Conservation (phyloP, 805 yeast genomes). For the Alloascoidea hylecoeti region DNA sequence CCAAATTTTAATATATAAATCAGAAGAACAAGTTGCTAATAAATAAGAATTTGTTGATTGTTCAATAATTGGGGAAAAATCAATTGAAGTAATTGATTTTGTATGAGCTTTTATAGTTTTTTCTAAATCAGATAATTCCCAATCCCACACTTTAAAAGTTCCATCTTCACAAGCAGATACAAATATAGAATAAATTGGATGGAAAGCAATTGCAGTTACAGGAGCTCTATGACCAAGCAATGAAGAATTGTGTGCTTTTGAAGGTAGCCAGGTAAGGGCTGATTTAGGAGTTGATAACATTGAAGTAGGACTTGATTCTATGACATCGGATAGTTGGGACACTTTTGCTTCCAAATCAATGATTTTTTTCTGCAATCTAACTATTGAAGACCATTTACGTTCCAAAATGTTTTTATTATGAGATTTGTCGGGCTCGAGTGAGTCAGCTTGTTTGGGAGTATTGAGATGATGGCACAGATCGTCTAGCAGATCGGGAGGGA, state of each 20-base stretch:
- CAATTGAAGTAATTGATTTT: conserved; percentile 43
- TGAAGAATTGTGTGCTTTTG: conserved; percentile 21
- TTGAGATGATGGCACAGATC: conserved; percentile 5
- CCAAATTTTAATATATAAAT: conserved; percentile 56
- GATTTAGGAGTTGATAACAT: conserved; percentile 9
- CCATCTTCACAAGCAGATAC: conserved; percentile 66
- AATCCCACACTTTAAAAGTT: conserved; percentile 57
- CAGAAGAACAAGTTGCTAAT: conserved; percentile 36
- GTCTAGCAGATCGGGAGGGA: not conserved
- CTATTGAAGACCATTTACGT: conserved; percentile 80
- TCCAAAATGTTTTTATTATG: conserved; percentile 28
- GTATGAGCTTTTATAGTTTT: conserved; percentile 63
- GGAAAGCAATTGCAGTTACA: conserved; percentile 51
- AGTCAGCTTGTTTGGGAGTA: conserved; percentile 6
- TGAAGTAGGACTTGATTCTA: conserved; percentile 17
- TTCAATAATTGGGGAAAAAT: conserved; percentile 35
- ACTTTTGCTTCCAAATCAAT: conserved; percentile 55
- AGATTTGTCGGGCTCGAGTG: not conserved
- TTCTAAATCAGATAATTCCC: conserved; percentile 47
- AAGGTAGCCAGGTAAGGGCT: conserved; percentile 50
- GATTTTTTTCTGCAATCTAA: conserved; percentile 59
- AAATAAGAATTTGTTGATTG: conserved; percentile 13
- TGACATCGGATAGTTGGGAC: conserved; percentile 29
- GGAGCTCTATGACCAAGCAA: conserved; percentile 44
- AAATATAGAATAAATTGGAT: conserved; percentile 57